Conservation (phyloP, 805 yeast species). For the Cyberlindnera xylosilytica region DNA sequence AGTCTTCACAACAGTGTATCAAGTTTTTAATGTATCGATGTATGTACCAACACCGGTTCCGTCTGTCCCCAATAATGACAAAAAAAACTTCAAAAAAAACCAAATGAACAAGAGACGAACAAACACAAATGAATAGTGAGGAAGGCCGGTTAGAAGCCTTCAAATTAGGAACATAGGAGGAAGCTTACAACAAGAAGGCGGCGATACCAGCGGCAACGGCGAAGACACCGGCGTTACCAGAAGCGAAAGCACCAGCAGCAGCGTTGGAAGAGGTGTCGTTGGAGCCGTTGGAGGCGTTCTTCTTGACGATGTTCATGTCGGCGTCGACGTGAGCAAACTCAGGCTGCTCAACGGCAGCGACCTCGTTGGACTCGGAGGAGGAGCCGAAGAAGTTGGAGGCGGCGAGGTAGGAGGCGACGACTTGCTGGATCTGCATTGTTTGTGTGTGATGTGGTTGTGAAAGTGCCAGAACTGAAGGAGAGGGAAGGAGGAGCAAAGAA, state of each 20-base stretch:
- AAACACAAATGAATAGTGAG: no score
- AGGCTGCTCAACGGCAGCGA: constrained; percentile 12
- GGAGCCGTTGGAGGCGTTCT: constrained; percentile 22
- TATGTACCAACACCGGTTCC: no score
- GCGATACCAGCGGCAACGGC: constrained; percentile 27
- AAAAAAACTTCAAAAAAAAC: no score
- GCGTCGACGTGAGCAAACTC: constrained; percentile 20
- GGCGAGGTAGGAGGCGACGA: constrained; percentile 28
- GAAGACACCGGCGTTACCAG: constrained; percentile 21
- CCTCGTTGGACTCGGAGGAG: constrained; percentile 11
- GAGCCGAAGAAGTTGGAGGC: constrained; percentile 21
- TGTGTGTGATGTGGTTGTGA: no score
- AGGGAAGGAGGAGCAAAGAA: no score
- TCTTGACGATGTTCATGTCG: constrained; percentile 12
- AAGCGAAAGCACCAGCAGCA: constrained; percentile 21
- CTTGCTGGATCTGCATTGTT: constrained; percentile 30
- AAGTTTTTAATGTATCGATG: no score
- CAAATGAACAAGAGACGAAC: no score
- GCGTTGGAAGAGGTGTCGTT: constrained; percentile 28
- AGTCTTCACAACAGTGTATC: no score
- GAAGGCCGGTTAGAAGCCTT: no score
- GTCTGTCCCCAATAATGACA: no score
- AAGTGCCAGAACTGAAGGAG: no score
- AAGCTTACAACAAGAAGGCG: constrained; percentile 26
- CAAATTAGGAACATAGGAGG: no score